Evolutionary conservation across 139 green algal genomes (phyloP), one percentile per base, ranked within the genome.

Genomic region (Coelastrella sp.): DNA sequence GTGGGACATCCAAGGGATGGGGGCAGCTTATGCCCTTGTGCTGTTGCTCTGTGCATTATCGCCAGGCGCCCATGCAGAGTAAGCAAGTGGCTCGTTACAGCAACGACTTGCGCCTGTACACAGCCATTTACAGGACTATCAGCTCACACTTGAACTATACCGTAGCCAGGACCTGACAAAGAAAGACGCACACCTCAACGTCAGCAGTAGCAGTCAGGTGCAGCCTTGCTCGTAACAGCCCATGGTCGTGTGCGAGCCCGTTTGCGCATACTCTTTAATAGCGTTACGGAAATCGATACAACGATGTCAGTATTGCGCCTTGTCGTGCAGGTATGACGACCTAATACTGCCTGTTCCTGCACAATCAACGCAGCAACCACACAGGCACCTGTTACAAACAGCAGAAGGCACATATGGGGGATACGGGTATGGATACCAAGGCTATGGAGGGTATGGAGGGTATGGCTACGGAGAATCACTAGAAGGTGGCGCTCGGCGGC

Each of bases 331-430:
- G 11, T 71, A 17, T 47, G 71, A 57, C 32, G 79, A 85, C 7
- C 19, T 73, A 14, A 47, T 85, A 47, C 79, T 73, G 57, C 79
- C 57, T 4, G 79, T 85, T 71, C 79, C 79, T 56, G 79, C n/a
- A 10, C 32, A 57, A 13, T 14, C 57, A 56, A 57, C 7, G 6
- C 56, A 56, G 7, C 79, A 85, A 17, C 79, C 79, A 57, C 19
- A 23, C 57, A 58, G 81, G 60, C 81, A 86, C n/a, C 81, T 86
- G 20, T 47, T 86, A 54, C 60, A 86, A 7, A 16, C 60, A n/a
- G 60, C 60, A 60, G 58, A n/a, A 71, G 82, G 82, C 71, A 81
- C 71, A 71, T 89, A 83, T 61, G 71, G 59, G 5, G 73, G 71
- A 5, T 89, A 81, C 57, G 73, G 71, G 4, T 82, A 83, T 59